These are phyloP conservation scores for Penicillium sp. DNA, from an alignment of 2,329 filamentous ascomycete genomes.

Conservation along the genomic window DNA sequence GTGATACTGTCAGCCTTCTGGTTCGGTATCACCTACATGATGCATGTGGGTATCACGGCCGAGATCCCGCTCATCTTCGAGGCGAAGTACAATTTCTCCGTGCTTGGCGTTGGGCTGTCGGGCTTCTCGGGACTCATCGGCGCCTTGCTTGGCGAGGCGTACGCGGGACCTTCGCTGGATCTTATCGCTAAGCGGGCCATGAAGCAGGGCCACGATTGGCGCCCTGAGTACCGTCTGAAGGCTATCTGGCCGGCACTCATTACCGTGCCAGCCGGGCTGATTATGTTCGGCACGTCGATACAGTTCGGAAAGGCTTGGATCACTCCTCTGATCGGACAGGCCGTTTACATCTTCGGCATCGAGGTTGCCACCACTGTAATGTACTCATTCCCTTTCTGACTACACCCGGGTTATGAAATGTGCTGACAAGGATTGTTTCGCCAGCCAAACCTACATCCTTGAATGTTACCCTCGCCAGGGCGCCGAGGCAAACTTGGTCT, in stretches of 20 bases:
- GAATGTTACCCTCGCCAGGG: conserved; percentile 9
- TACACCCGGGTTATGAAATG: background rate
- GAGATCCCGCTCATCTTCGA: conserved; percentile 7
- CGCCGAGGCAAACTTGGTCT: conserved; percentile 6
- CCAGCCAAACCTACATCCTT: conserved; percentile 7
- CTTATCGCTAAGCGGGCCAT: conserved; percentile 3
- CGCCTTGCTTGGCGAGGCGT: conserved; percentile 3
- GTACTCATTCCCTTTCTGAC: background rate
- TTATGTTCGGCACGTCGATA: conserved; percentile 6
- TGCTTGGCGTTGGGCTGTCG: conserved; percentile 5
- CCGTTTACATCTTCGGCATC: conserved; percentile 6
- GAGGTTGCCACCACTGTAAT: conserved; percentile 8
- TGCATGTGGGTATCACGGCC: conserved; percentile 6
- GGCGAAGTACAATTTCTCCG: conserved; percentile 6
- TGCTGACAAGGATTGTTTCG: background rate
- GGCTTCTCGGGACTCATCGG: conserved; percentile 7
- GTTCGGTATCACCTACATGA: conserved; percentile 8
- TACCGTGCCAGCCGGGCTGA: conserved; percentile 3
- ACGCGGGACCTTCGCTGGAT: conserved; percentile 4
- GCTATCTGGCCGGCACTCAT: conserved; percentile 6
- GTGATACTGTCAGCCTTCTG: conserved; percentile 8
- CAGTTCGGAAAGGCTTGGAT: conserved; percentile 7
- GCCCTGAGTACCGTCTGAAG: conserved; percentile 5
- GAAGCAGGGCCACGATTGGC: conserved; percentile 5
- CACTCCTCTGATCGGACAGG: conserved; percentile 7